phyloP scores from a whole-genome alignment of 345 rosid species.

The Hibiscus trionum region DNA sequence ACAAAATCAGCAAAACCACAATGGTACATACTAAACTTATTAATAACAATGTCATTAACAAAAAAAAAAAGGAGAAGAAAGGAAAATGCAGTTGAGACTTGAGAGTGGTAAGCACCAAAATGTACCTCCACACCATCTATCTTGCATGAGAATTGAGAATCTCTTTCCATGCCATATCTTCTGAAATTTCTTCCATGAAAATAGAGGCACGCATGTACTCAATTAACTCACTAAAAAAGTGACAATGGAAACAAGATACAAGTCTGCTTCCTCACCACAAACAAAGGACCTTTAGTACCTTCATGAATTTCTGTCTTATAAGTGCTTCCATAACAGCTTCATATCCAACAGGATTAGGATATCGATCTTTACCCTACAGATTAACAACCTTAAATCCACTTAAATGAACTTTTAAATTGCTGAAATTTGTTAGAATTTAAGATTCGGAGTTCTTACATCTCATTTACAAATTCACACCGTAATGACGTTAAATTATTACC shows the following conservation, averaged over 20 bases:
- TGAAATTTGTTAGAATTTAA: background rate
- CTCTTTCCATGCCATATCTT: conserved; percentile 79
- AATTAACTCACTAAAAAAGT: background rate
- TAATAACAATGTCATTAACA: background rate
- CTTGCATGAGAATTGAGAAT: conserved; percentile 58
- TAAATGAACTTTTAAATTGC: background rate
- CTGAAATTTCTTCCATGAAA: conserved; percentile 80
- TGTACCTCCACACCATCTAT: conserved; percentile 71
- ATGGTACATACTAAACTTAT: background rate
- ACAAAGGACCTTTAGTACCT: conserved; percentile 76
- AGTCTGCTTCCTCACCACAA: conserved; percentile 25
- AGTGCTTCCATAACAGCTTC: conserved; percentile 50
- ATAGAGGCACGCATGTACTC: background rate
- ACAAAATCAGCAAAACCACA: background rate
- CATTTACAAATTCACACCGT: background rate
- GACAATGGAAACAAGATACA: background rate
- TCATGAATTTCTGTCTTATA: conserved; percentile 65
- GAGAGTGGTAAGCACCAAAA: conserved; percentile 2
- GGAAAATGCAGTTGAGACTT: background rate
- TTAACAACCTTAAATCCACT: background rate
- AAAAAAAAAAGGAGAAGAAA: background rate
- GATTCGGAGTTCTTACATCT: background rate
- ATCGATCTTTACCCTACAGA: conserved; percentile 73
- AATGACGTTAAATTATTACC: background rate
- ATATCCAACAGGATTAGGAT: conserved; percentile 89